Conservation (phyloP, 2,329 filamentous ascomycete genomes). For the Exophiala oligosperma region DNA sequence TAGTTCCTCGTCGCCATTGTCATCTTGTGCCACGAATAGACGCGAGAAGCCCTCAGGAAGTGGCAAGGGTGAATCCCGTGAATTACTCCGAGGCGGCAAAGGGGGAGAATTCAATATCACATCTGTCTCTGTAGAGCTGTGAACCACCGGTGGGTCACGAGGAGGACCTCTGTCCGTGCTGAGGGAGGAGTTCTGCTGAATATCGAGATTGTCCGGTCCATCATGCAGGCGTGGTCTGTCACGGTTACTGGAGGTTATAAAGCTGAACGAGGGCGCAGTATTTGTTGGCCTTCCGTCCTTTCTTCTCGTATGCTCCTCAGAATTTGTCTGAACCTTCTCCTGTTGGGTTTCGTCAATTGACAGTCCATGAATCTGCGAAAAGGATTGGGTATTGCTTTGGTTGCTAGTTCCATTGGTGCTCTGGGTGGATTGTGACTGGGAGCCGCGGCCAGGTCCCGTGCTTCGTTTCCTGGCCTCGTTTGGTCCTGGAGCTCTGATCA, state of each 20-base stretch:
- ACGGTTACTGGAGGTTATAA: neutral
- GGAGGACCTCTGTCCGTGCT: slow-evolving; percentile 1
- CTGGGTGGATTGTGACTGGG: slow-evolving; percentile 24
- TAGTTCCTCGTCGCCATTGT: neutral
- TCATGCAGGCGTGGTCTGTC: slow-evolving; percentile 1
- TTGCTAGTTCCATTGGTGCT: slow-evolving; percentile 1
- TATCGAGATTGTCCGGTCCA: neutral
- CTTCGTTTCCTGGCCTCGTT: slow-evolving; percentile 24
- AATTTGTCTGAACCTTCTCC: neutral
- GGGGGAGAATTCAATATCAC: slow-evolving; percentile 2
- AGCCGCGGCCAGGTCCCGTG: slow-evolving; percentile 2
- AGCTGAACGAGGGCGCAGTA: slow-evolving; percentile 5
- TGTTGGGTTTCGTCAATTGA: slow-evolving; percentile 8
- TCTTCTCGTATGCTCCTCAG: neutral
- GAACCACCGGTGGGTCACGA: neutral
- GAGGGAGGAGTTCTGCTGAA: slow-evolving; percentile 4
- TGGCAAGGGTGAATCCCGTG: neutral
- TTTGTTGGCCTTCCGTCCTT: neutral
- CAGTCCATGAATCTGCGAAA: neutral
- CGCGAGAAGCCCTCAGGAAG: neutral
- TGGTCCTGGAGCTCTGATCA: slow-evolving; percentile 14
- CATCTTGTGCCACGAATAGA: slow-evolving; percentile 10
- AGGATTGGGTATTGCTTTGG: slow-evolving; percentile 3
- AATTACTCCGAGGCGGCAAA: neutral
- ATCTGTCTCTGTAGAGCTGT: slow-evolving; percentile 2